These are phyloP conservation scores for Cladorrhinum sp. DNA, from an alignment of 2,329 filamentous ascomycete genomes.

Conservation along the genomic window DNA sequence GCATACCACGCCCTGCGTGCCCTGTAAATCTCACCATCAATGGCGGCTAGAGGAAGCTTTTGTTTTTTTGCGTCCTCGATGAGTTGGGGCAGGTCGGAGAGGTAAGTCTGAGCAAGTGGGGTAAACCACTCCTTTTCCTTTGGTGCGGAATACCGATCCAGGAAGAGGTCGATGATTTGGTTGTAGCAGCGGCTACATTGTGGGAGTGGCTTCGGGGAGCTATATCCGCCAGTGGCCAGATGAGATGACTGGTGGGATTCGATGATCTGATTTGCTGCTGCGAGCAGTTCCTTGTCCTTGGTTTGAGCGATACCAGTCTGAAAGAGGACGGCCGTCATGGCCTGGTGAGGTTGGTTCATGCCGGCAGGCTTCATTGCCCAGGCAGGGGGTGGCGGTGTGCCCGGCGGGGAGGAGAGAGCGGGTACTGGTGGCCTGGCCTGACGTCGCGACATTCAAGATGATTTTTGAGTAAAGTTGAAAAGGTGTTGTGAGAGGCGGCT, in stretches of 20 bases:
- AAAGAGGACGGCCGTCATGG: slow-evolving; percentile 3
- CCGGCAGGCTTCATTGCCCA: background rate
- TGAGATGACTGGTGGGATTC: background rate
- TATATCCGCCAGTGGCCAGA: background rate
- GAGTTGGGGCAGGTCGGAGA: background rate
- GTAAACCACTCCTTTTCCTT: background rate
- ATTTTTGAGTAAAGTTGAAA: background rate
- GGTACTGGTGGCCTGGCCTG: background rate
- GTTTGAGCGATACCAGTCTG: background rate
- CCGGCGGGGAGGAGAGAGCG: background rate
- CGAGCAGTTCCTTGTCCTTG: background rate
- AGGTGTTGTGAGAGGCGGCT: background rate
- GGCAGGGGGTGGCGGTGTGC: background rate
- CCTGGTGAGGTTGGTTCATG: background rate
- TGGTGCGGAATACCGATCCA: background rate
- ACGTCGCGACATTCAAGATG: background rate
- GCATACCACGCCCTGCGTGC: background rate
- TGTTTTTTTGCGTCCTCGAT: slow-evolving; percentile 2
- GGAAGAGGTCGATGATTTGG: background rate
- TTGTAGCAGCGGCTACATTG: background rate
- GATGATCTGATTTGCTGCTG: background rate
- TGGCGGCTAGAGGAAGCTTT: background rate
- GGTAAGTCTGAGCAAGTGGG: background rate
- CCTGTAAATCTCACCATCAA: background rate
- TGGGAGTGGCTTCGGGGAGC: background rate